These are phyloP conservation scores for Blastobotrys aristatus DNA, from an alignment of 1,139 yeast genomes.

Conservation along the genomic window DNA sequence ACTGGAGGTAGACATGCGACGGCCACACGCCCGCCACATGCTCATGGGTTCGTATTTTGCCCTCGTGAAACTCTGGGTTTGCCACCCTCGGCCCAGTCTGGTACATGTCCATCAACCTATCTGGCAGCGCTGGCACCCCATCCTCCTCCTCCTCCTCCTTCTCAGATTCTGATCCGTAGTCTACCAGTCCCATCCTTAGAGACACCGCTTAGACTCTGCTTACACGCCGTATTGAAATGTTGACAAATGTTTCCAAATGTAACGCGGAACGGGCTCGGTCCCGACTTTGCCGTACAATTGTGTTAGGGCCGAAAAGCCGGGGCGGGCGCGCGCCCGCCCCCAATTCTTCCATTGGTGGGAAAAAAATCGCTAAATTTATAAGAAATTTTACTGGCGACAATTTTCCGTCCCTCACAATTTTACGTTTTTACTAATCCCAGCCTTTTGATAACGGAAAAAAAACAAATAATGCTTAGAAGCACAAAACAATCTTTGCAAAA, in stretches of 20 bases:
- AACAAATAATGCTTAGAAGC: slow-evolving; percentile 10
- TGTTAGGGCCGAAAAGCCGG: too few species aligned
- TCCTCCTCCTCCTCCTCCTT: neutral
- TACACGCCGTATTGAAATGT: neutral
- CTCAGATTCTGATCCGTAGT: slow-evolving; percentile 17
- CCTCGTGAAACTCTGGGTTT: slow-evolving; percentile 27
- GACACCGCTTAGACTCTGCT: neutral
- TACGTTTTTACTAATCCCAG: neutral
- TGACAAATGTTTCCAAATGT: neutral
- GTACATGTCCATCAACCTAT: slow-evolving; percentile 28
- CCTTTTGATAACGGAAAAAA: neutral
- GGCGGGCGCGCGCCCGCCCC: neutral
- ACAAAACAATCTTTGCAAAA: slow-evolving; percentile 6
- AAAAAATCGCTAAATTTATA: slow-evolving; percentile 1
- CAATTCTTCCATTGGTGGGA: neutral
- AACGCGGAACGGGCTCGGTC: neutral
- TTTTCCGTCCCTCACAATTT: neutral
- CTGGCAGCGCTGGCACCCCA: slow-evolving; percentile 22
- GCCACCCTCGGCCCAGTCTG: slow-evolving; percentile 24
- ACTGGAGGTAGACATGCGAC: slow-evolving; percentile 33
- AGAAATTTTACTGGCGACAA: slow-evolving; percentile 1
- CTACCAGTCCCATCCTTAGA: slow-evolving; percentile 17
- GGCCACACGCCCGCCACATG: slow-evolving; percentile 35
- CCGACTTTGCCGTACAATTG: neutral
- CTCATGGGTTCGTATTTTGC: slow-evolving; percentile 25